Evolutionary conservation across 345 rosid species (phyloP), one percentile per base, ranked within the genome.

Genomic region (Punica granatum): DNA sequence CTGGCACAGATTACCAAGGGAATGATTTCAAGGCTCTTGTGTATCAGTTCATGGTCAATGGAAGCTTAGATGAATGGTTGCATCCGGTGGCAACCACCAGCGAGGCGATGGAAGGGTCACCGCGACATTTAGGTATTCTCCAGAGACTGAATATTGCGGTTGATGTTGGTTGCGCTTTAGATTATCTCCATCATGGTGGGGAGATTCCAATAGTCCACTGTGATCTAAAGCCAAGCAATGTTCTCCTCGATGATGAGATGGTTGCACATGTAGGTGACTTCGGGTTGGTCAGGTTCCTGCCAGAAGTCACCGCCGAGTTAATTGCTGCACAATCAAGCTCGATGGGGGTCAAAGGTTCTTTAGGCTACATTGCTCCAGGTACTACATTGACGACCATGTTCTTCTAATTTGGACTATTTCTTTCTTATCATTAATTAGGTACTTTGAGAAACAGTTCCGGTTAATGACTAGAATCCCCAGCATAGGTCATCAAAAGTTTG

Each of bases 61-160:
- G 75, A 16, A 75, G 69, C 65, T 66, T 75, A 32, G 75, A 71
- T 11, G 71, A 71, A 13, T 71, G 72, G 75, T 26, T 71, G 65
- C 75, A 68, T 68, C 60, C 44, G 0, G 3, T 7, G 6, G 58
- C 10, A 11, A 2, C 13, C 28, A n/a, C 58, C 10, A 1, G 16
- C 0, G 2, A 4, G 14, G 7, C 16, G 25, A 0, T 23, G 10
- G 1, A 41, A 13, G 72, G 41, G 30, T 0, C 4, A 0, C 19
- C 18, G 61, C 51, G 36, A 26, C 65, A 13, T 0, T 58, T 75
- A 0, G 2, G 25, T 43, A 35, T 71, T 56, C 31, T 67, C 35
- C 69, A 60, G 1, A 48, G 70, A 39, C 64, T 75, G 53, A 64
- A 54, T 23, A 71, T 71, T 61, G 71, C 46, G 23, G 36, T 75